Percentiles rank a stretch among this genome's conserved stretches.
These are phyloP conservation scores for Hippophae rhamnoides DNA, from an alignment of 306 rosid species.

Conservation along the genomic window DNA sequence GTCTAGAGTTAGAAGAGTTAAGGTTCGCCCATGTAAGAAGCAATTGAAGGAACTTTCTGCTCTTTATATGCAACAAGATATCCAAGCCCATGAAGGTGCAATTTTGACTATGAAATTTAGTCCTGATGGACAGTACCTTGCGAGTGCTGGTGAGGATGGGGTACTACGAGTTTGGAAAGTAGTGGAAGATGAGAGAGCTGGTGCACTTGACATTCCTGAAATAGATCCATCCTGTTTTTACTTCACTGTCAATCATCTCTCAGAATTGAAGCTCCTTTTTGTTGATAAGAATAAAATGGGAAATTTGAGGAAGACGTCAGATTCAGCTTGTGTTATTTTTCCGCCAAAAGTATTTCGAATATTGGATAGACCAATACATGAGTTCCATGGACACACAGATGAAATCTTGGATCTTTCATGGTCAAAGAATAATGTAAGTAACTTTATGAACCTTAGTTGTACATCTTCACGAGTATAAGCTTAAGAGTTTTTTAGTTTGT, in stretches of 20 bases:
- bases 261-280: slow-evolving; percentile 67
- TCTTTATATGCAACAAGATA: slow-evolving; percentile 80
- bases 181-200: slow-evolving; percentile 67
- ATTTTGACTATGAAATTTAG: slow-evolving; percentile 89
- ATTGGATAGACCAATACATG: slow-evolving; percentile 71
- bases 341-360: slow-evolving; percentile 77
- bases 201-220: slow-evolving; percentile 67
- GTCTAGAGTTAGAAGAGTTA: slow-evolving; percentile 52
- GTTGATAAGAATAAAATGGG: slow-evolving; percentile 57
- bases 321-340: slow-evolving; percentile 73
- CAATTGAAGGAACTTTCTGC: slow-evolving; percentile 73
- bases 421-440: slow-evolving; percentile 86
- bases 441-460: slow-evolving; percentile 1
- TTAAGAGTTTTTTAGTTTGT: too few relatives aligned
- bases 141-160: slow-evolving; percentile 86
- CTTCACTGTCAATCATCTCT: slow-evolving; percentile 65
- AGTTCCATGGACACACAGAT: slow-evolving; percentile 69
- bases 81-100: slow-evolving; percentile 78
- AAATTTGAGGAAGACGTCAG: slow-evolving; percentile 55
- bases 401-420: slow-evolving; percentile 84
- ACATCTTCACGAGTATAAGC: background rate
- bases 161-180: slow-evolving; percentile 85
- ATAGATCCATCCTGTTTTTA: slow-evolving; percentile 75
- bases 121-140: slow-evolving; percentile 84
- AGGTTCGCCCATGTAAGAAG: slow-evolving; percentile 61